phyloP scores from a whole-genome alignment of 192 early-diverging fungal genomes.

The Podila epicladia region DNA sequence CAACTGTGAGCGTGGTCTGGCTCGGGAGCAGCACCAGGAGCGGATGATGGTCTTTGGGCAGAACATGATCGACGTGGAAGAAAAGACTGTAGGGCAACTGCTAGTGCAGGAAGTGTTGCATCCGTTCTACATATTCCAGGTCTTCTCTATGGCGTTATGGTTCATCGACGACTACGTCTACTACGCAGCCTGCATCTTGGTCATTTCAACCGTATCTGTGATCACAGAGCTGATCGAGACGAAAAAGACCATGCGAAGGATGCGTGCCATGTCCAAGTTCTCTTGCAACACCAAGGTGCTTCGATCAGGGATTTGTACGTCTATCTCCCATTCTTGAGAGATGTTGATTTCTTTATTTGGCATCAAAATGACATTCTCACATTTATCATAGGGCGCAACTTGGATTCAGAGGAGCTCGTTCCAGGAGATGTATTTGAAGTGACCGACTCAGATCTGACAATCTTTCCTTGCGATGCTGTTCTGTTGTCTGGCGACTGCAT shows the following conservation, averaged over 20 bases:
- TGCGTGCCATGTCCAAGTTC: constrained; percentile 89
- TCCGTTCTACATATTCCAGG: constrained; percentile 88
- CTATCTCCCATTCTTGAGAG: neutral
- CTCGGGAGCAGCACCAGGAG: constrained; percentile 60
- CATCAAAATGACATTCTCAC: neutral
- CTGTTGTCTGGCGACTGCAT: constrained; percentile 95
- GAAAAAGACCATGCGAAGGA: constrained; percentile 72
- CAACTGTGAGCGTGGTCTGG: constrained; percentile 61
- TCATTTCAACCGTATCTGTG: constrained; percentile 86
- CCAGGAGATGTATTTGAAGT: constrained; percentile 97
- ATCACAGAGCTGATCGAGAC: constrained; percentile 84
- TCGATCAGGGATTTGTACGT: constrained; percentile 68
- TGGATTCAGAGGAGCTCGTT: constrained; percentile 79
- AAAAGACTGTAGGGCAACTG: constrained; percentile 67
- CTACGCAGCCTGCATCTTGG: constrained; percentile 92
- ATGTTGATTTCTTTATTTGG: neutral
- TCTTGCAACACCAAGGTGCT: constrained; percentile 80
- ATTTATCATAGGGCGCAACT: constrained; percentile 44
- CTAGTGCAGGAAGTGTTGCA: constrained; percentile 80
- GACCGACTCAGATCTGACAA: constrained; percentile 61
- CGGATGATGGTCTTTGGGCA: constrained; percentile 75
- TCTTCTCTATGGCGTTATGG: constrained; percentile 82
- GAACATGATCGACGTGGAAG: constrained; percentile 79
- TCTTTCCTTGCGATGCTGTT: constrained; percentile 92
- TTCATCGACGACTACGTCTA: constrained; percentile 94